Evolutionary conservation across 306 rosid species (phyloP).

Genomic region (Quercus engelmannii): DNA sequence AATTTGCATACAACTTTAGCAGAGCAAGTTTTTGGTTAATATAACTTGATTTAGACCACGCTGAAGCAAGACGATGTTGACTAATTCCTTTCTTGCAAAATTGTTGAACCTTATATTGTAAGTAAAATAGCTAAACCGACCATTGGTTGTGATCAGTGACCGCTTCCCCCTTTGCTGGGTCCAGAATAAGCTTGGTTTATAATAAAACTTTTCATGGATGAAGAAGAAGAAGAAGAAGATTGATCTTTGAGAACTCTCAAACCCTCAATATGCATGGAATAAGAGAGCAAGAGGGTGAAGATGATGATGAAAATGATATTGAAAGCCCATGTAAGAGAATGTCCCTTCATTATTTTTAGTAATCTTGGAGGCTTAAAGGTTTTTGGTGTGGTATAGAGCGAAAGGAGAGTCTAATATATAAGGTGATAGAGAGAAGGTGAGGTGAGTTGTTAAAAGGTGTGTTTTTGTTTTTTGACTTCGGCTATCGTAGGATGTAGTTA

Average conservation of each 20-base stretch:
- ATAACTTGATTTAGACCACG: no score
- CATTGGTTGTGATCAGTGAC: slow-evolving; percentile 21
- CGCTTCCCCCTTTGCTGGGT: slow-evolving; percentile 42
- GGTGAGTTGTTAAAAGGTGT: background rate
- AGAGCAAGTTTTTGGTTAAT: no score
- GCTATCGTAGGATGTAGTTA: slow-evolving; percentile 8
- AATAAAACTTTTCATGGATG: background rate
- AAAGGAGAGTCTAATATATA: background rate
- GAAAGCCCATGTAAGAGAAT: slow-evolving; percentile 13
- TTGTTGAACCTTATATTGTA: background rate
- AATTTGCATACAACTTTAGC: no score
- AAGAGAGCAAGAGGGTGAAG: slow-evolving; percentile 37
- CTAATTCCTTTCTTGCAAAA: background rate
- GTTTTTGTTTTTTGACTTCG: slow-evolving; percentile 10
- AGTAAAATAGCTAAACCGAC: no score
- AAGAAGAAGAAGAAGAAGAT: background rate
- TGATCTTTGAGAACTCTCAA: slow-evolving; percentile 23
- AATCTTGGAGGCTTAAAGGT: background rate
- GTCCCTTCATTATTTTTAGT: slow-evolving; percentile 21
- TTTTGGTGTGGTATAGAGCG: background rate
- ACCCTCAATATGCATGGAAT: slow-evolving; percentile 24
- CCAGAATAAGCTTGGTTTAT: slow-evolving; percentile 37
- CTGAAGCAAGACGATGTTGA: background rate
- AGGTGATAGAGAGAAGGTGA: background rate
- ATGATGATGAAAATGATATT: slow-evolving; percentile 23